Percentiles rank a stretch among this genome's conserved stretches.
Evolutionary conservation across 257 asterid genomes (phyloP).

Genomic region (Eustoma russellianum): DNA sequence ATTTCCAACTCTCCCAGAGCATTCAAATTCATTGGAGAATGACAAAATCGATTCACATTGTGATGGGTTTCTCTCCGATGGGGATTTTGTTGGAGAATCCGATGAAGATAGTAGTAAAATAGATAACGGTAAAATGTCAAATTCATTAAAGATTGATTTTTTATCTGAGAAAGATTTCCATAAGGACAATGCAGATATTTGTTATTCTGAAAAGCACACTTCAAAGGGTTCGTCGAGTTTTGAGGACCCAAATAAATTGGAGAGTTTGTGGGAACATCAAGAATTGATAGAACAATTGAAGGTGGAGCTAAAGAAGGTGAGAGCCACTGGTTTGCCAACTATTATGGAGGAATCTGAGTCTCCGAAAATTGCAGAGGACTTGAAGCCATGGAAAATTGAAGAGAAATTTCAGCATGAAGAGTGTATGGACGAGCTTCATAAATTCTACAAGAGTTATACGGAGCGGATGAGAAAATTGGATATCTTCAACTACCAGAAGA

Average conservation of each 20-base stretch:
- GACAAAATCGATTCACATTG: slow-evolving; percentile 26
- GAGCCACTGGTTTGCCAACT: slow-evolving; percentile 87
- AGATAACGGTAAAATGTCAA: slow-evolving; percentile 30
- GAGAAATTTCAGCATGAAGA: slow-evolving; percentile 56
- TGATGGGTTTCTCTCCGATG: slow-evolving; percentile 48
- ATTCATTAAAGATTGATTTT: slow-evolving; percentile 16
- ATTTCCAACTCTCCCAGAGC: slow-evolving; percentile 21
- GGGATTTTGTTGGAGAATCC: slow-evolving; percentile 37
- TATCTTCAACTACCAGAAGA: slow-evolving; percentile 93
- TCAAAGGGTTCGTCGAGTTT: slow-evolving; percentile 20
- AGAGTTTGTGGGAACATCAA: slow-evolving; percentile 93
- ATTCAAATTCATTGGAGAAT: slow-evolving; percentile 18
- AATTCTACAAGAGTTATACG: slow-evolving; percentile 66
- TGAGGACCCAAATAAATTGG: slow-evolving; percentile 49
- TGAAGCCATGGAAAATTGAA: slow-evolving; percentile 91
- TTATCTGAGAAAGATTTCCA: slow-evolving; percentile 30
- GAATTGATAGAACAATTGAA: slow-evolving; percentile 86
- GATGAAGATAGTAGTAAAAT: slow-evolving; percentile 32
- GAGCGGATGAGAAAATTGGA: slow-evolving; percentile 88
- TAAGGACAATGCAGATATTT: slow-evolving; percentile 11
- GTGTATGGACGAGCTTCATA: slow-evolving; percentile 74
- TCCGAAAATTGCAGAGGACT: slow-evolving; percentile 54
- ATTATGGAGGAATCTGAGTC: slow-evolving; percentile 83
- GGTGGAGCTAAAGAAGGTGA: slow-evolving; percentile 73
- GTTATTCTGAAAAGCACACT: slow-evolving; percentile 21